Base-by-base conservation (phyloP, 2,329 filamentous ascomycete genomes). In the Pseudocercospora musae region DNA sequence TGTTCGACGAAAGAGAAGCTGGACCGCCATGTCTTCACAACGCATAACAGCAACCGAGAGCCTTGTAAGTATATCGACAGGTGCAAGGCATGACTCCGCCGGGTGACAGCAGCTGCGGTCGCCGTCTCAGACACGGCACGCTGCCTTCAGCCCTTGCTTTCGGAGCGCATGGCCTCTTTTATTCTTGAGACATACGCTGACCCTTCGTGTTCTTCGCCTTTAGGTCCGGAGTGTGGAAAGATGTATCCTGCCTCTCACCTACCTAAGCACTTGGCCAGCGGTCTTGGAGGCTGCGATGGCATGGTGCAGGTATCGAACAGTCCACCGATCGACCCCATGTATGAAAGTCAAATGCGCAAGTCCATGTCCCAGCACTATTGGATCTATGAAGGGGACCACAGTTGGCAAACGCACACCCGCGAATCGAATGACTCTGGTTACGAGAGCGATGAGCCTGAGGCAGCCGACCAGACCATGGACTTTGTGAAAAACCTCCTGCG, bases 271-370 rank as follows among this genome's bases (percentile, higher is more conserved):
- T 52, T 69, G 10, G 67, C 67, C 5, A 63, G 62, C 15, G 67
- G 67, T 5, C 63, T 69, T 8, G 63, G 65, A 21, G 67, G 67
- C 7, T 69, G 67, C 55, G 67, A 67, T 44, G 62, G 67, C 37
- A 66, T 66, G 57, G 54, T 66, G 11, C 67, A 65, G 27, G 53
- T 59, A 18, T 44, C 66, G 1, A 52, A 49, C 44, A 57, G 50
- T 29, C 65, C 65, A 7, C 54, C 62, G 31, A 61, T 67, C 21
- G 62, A 66, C 9, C 52, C 62, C 15, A 46, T 56, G 3, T 60
- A 66, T 29, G 33, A 23, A 27, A 29, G 44, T 25, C 29, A 33
- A 15, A 33, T 57, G n/a, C 40, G 57, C 2, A 58, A 60, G 21
- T 63, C 62, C 8, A 46, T 57, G 4, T 69, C 67, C 4, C 66